These are phyloP conservation scores for Marchantia polymorpha DNA, from an alignment of 225 moss, liverwort and hornwort genomes.

Conservation along the genomic window DNA sequence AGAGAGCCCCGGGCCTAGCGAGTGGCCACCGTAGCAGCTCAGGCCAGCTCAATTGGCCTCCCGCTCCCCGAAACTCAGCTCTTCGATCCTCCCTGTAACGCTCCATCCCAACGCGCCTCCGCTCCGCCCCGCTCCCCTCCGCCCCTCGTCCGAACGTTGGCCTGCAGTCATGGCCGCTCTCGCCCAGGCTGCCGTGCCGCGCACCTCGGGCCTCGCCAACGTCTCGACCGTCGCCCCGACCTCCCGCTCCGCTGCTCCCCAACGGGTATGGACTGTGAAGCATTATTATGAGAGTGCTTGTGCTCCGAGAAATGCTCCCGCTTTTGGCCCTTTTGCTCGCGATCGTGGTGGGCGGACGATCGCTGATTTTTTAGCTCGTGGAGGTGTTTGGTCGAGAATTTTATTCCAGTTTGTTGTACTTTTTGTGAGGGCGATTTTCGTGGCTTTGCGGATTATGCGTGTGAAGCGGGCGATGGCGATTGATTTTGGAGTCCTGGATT, in stretches of 20 bases:
- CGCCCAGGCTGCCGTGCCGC: conserved; percentile 39
- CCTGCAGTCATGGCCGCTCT: conserved; percentile 43
- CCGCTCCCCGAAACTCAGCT: neutral
- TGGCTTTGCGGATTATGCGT: neutral
- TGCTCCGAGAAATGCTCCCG: no score
- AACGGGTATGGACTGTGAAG: conserved; percentile 20
- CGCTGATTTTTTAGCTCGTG: no score
- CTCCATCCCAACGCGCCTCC: no score
- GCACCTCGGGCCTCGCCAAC: conserved; percentile 35
- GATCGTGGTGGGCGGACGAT: no score
- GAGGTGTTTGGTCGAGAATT: neutral
- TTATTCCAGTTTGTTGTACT: no score
- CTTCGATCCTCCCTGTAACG: neutral
- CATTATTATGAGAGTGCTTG: no score
- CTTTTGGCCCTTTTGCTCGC: no score
- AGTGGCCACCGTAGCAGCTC: conserved; percentile 25
- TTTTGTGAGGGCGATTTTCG: no score
- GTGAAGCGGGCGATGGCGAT: neutral
- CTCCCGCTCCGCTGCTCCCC: conserved; percentile 22
- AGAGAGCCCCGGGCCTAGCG: conserved; percentile 1
- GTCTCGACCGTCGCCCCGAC: conserved; percentile 28
- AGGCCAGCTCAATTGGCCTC: conserved; percentile 2
- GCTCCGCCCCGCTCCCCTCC: neutral
- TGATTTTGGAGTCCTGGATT: neutral
- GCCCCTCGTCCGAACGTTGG: neutral